Conservation (phyloP, 345 rosid genomes). For the Moricandia moricandioides region DNA sequence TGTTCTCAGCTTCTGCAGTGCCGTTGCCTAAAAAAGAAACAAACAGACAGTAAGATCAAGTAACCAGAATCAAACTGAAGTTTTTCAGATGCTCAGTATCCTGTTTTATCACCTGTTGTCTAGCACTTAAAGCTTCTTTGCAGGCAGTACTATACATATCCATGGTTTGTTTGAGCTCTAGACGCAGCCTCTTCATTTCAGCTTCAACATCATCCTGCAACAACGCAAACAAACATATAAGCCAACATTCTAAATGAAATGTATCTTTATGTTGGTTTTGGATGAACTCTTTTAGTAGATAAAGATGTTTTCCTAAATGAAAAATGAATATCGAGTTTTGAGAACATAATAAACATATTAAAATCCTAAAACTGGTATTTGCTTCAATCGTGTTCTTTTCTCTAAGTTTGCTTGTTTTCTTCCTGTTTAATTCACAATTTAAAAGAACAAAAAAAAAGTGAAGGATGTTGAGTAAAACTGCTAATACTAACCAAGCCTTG, state of each 20-base stretch:
- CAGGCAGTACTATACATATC: constrained; percentile 87
- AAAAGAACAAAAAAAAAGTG: background rate
- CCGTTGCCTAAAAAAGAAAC: constrained; percentile 49
- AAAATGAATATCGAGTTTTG: background rate
- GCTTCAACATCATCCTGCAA: constrained; percentile 76
- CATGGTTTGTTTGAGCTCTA: constrained; percentile 93
- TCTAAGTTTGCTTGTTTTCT: background rate
- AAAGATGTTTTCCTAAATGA: background rate
- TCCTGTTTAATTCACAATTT: background rate
- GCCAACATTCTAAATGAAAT: background rate
- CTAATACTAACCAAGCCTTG: constrained; percentile 50
- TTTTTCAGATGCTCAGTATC: background rate
- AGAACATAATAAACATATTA: background rate
- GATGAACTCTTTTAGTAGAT: background rate
- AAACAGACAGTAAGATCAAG: background rate
- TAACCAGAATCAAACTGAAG: background rate
- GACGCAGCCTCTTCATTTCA: constrained; percentile 81
- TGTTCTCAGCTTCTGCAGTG: constrained; percentile 58
- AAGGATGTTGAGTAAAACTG: background rate
- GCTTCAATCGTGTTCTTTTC: background rate
- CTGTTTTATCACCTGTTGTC: constrained; percentile 48
- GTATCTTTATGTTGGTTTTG: background rate
- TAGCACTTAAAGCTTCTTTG: constrained; percentile 77
- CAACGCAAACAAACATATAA: constrained; percentile 4
- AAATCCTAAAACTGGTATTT: background rate